These are phyloP conservation scores for Alternaria atra DNA, from an alignment of 2,329 filamentous ascomycete genomes.

Conservation along the genomic window DNA sequence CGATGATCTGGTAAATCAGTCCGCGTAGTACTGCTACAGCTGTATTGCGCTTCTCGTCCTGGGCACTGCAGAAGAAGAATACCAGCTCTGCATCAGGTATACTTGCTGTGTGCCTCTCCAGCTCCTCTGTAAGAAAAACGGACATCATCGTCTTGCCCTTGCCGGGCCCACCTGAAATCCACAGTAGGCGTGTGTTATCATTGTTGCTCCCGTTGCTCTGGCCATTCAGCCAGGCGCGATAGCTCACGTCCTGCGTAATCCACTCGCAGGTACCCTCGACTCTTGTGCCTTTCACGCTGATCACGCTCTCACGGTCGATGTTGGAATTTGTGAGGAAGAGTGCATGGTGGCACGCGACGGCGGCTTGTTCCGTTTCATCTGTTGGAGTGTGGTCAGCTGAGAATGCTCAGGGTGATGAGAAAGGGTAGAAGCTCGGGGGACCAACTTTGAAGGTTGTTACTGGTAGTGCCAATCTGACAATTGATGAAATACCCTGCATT, in stretches of 20 bases:
- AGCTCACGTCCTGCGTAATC: conserved; percentile 21
- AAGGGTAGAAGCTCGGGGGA: no score
- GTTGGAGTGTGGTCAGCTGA: neutral
- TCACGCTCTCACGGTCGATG: conserved; percentile 19
- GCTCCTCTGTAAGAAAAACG: conserved; percentile 37
- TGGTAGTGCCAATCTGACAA: no score
- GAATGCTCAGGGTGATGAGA: neutral
- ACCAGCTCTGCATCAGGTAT: conserved; percentile 5
- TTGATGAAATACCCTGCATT: no score
- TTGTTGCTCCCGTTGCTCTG: conserved; percentile 9
- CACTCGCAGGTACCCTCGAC: conserved; percentile 39
- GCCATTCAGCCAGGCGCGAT: no score
- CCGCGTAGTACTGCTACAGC: conserved; percentile 32
- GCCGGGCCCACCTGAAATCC: conserved; percentile 37
- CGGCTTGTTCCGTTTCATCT: conserved; percentile 2
- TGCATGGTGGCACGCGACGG: conserved; percentile 15
- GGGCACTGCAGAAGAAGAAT: conserved; percentile 38
- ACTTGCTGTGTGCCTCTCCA: conserved; percentile 12
- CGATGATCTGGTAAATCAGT: conserved; percentile 36
- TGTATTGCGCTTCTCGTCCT: conserved; percentile 38
- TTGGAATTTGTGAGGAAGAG: conserved; percentile 22
- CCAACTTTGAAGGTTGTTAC: no score
- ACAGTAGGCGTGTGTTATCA: conserved; percentile 22
- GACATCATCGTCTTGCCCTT: conserved; percentile 49
- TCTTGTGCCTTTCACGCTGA: conserved; percentile 19